Base-by-base conservation (phyloP, 192 early-diverging fungal species). In the Umbelopsis vinacea region DNA sequence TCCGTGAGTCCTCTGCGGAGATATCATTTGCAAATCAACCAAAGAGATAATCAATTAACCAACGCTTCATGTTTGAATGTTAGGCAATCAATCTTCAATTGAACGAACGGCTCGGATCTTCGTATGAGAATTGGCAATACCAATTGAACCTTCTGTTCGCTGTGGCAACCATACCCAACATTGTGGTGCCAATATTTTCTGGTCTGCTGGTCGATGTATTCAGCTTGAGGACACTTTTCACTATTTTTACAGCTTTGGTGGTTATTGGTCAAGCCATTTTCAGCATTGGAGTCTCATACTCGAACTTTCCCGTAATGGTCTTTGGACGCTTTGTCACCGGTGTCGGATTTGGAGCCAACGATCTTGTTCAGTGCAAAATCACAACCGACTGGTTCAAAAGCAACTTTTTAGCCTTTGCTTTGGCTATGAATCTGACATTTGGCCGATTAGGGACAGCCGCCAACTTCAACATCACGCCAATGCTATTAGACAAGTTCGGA, bases 271-370 rank as follows among this genome's bases (percentile, higher is more conserved):
- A 91, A 74, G 69, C 83, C 2, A 72, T 91, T 19, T 92, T 90
- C 74, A 57, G 88, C 14, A 50, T 84, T 23, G 91, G 90, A 1
- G 79, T 91, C 33, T 73, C 79, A 21, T 24, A 60, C 6, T 78
- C 78, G 29, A 78, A 63, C 5, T 83, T 89, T 45, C 37, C 69
- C 22, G 23, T 78, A 4, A 86, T 89, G 86, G 37, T 87, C 2
- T n/a, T 86, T 14, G 91, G 89, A 0, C 82, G 91, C n/a, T 60
- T 89, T 9, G 40, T 91, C 21, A 88, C 90, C 72, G 90, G 90
- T 11, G 72, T 90, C 12, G 90, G 90, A 29, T 85, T 86, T 21
- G 89, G 87, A 71, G 78, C 74, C 19, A 73, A 89, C 12, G 90
- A 89, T 47, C 88, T 91, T 21, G 88, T 79, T 9, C 85, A 89